Conservation (phyloP, 805 yeast genomes). For the Peterozyma xylosa region DNA sequence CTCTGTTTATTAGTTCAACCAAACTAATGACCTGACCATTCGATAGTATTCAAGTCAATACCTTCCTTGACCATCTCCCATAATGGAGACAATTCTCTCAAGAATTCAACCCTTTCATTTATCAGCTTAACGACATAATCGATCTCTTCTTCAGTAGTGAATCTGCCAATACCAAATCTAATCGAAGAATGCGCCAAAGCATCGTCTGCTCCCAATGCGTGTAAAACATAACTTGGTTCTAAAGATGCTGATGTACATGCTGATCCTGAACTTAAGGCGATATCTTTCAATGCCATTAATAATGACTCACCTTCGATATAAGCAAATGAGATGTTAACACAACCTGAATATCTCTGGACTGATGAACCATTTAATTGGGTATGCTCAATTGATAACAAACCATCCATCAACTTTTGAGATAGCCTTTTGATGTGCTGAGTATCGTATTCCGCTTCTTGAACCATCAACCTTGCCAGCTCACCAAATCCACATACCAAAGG, state of each 20-base stretch:
- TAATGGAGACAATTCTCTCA: constrained; percentile 87
- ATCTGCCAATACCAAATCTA: constrained; percentile 94
- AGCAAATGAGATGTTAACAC: constrained; percentile 95
- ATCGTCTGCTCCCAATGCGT: constrained; percentile 96
- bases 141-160: constrained; percentile 92
- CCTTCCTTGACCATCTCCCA: constrained; percentile 99
- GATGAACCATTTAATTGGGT: constrained; percentile 86
- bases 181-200: constrained; percentile 98
- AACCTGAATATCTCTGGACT: constrained; percentile 74
- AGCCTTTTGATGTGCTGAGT: constrained; percentile 59
- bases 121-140: constrained; percentile 91
- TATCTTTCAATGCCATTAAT: constrained; percentile 95
- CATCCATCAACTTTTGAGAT: constrained; percentile 64
- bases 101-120: constrained; percentile 78
- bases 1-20: not conserved
- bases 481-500: constrained; percentile 94
- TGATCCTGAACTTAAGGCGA: constrained; percentile 92
- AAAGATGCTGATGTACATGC: constrained; percentile 98
- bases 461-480: constrained; percentile 87
- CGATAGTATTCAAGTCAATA: constrained; percentile 85
- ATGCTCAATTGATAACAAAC: constrained; percentile 76
- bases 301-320: constrained; percentile 97
- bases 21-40: constrained; percentile 91
- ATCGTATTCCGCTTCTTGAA: constrained; percentile 68
- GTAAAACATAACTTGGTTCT: constrained; percentile 95